Base-by-base conservation (phyloP, 352 stramenopile genomes). In the Pythium sukuiense region DNA sequence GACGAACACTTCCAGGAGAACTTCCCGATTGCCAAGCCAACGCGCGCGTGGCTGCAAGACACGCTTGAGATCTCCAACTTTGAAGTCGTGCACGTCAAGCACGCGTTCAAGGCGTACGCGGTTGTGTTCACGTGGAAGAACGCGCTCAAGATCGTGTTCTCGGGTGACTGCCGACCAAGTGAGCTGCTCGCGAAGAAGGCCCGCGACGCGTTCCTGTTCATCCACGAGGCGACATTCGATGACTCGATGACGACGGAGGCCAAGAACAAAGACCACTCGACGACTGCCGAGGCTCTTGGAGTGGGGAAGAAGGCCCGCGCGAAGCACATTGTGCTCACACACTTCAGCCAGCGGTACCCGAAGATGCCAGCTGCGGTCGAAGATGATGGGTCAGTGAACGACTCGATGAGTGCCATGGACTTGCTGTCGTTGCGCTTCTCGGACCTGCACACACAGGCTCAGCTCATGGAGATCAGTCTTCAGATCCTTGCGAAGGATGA, bases 221-320 rank as follows among this genome's bases (percentile, higher is more conserved):
- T 99, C 60, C 97, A 99, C 67, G 97, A 99, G 76, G 97, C 97
- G 30, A 99, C 97, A 1, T 99, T 99, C 72, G 96, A 99, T 59
- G 91, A 99, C 76, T 86, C 83, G 50, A 90, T 98, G 83, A 69
- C 85, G 49, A 74, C 88, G 29, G 96, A 99, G 67, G 97, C 97
- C 18, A 85, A 94, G 46, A 77, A 96, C 30, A 99, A 99, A 77
- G 79, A 88, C 35, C 97, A 99, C 83, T 97, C 80, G 48, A 99
- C 97, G 7, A 95, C 97, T 26, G 76, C 80, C 2, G 95, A 99
- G 72, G 97, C 97, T 0, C 77, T 99, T 12, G 60, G 72, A 9
- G 84, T 99, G 2, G 96, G 83, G 2, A 71, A 63, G 16, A 59
- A 76, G 54, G 73, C 81, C 49, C 53, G 96, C 78, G 96, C 92